Percentiles rank a stretch among this genome's conserved stretches.
Conservation (phyloP, 352 stramenopile species). For the Phytophthora sp. region DNA sequence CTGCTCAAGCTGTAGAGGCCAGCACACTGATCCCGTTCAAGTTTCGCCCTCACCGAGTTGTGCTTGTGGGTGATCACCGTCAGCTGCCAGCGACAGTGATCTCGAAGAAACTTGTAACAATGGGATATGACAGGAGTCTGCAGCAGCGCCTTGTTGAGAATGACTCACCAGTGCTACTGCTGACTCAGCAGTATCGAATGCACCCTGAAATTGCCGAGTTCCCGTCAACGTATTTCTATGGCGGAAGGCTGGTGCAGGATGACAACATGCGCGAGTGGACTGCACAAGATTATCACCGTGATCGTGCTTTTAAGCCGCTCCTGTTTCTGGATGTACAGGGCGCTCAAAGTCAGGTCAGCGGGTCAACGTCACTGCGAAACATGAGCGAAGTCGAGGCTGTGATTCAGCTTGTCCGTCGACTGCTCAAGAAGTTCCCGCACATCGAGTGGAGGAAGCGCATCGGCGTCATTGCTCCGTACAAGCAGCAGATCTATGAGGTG, state of each 20-base stretch:
- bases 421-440: slow-evolving; percentile 78
- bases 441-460: slow-evolving; percentile 92
- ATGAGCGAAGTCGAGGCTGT: slow-evolving; percentile 82
- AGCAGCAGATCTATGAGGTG: slow-evolving; percentile 96
- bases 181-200: slow-evolving; percentile 99
- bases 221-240: slow-evolving; percentile 95
- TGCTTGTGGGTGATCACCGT: slow-evolving; percentile 95
- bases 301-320: slow-evolving; percentile 59
- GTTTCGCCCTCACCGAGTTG: slow-evolving; percentile 79
- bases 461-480: slow-evolving; percentile 98
- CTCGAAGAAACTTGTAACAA: slow-evolving; percentile 82
- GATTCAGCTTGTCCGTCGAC: slow-evolving; percentile 90
- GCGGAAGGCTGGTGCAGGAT: slow-evolving; percentile 87
- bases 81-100: slow-evolving; percentile 98
- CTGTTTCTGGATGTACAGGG: slow-evolving; percentile 72
- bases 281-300: slow-evolving; percentile 60
- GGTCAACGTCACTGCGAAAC: slow-evolving; percentile 81
- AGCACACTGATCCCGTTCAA: slow-evolving; percentile 97
- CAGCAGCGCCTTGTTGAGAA: slow-evolving; percentile 96
- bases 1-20: slow-evolving; percentile 96
- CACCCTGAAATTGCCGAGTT: slow-evolving; percentile 96
- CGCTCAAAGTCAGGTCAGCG: slow-evolving; percentile 71
- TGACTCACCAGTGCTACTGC: slow-evolving; percentile 78
- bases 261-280: slow-evolving; percentile 83
- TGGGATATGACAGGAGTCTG: slow-evolving; percentile 93